A percentile compares a stretch with the other conserved stretches of the same genome.
phyloP scores from a whole-genome alignment of 1,284 basidiomycete genomes.

The Malassezia nana region DNA sequence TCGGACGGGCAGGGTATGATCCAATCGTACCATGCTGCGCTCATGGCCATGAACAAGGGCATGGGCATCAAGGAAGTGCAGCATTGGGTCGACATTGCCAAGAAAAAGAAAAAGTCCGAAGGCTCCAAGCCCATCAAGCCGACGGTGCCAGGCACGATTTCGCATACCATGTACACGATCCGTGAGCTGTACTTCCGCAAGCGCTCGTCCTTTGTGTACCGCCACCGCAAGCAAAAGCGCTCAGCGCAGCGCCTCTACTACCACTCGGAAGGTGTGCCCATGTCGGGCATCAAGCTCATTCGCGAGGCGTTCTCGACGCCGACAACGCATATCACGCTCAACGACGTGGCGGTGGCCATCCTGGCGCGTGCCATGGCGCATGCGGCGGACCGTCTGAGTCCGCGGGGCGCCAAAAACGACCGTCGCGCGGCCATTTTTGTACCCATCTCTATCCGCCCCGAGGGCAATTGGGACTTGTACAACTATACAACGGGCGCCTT shows the following conservation, averaged over 20 bases:
- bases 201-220: constrained; percentile 39
- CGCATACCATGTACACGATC: constrained; percentile 30
- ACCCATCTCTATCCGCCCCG: constrained; percentile 39
- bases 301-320: constrained; percentile 37
- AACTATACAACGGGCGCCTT: constrained; percentile 44
- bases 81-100: constrained; percentile 29
- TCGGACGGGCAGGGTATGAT: constrained; percentile 48
- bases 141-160: constrained; percentile 31
- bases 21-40: constrained; percentile 44
- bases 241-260: constrained; percentile 31
- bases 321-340: constrained; percentile 36
- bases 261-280: constrained; percentile 42
- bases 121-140: constrained; percentile 36
- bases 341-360: constrained; percentile 45
- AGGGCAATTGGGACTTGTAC: constrained; percentile 41
- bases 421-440: constrained; percentile 46
- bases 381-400: constrained; percentile 26
- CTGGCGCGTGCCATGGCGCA: constrained; percentile 30
- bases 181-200: constrained; percentile 43
- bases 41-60: constrained; percentile 34
- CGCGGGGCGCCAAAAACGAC: constrained; percentile 27
- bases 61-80: constrained; percentile 37
- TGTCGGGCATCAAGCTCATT: constrained; percentile 44
- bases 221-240: constrained; percentile 20
- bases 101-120: constrained; percentile 32